Conservation (phyloP, 208 protist species). For the Wallacemonas collosoma region DNA sequence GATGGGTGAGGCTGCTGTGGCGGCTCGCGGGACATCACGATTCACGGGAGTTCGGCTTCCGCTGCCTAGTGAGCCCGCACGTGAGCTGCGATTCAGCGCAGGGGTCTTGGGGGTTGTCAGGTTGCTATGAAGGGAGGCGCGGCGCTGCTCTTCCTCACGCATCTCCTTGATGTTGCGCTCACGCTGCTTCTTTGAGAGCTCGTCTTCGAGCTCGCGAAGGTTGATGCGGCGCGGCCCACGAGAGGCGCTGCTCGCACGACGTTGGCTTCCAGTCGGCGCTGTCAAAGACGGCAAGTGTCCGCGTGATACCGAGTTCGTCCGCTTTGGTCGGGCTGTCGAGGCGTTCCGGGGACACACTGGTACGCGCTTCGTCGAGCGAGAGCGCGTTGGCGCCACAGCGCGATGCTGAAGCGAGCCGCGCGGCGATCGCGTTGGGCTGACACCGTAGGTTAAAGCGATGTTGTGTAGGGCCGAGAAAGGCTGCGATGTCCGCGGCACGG, state of each 20-base stretch:
- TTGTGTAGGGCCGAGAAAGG: neutral
- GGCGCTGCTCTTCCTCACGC: conserved; percentile 35
- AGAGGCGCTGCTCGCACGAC: conserved; percentile 24
- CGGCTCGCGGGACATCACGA: conserved; percentile 1
- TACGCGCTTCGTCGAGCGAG: neutral
- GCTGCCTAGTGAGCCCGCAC: conserved; percentile 15
- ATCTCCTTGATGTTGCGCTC: conserved; percentile 34
- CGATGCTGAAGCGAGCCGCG: conserved; percentile 14
- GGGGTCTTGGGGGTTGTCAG: neutral
- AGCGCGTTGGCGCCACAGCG: conserved; percentile 7
- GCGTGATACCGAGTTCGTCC: neutral
- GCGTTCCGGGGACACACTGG: conserved; percentile 8
- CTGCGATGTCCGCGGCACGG: neutral
- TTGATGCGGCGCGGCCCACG: conserved; percentile 46
- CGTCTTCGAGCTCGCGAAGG: conserved; percentile 43
- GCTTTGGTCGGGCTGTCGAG: conserved; percentile 5
- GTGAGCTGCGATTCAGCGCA: neutral
- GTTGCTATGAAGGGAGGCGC: conserved; percentile 17
- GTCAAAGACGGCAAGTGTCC: conserved; percentile 6
- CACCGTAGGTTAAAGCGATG: neutral
- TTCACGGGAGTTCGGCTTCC: conserved; percentile 4
- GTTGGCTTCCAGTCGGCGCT: conserved; percentile 9
- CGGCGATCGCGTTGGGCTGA: neutral
- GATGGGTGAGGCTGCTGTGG: neutral
- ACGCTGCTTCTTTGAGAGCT: conserved; percentile 40